These are phyloP conservation scores for Pythium sp. DNA, from an alignment of 352 stramenopile species.

Conservation along the genomic window DNA sequence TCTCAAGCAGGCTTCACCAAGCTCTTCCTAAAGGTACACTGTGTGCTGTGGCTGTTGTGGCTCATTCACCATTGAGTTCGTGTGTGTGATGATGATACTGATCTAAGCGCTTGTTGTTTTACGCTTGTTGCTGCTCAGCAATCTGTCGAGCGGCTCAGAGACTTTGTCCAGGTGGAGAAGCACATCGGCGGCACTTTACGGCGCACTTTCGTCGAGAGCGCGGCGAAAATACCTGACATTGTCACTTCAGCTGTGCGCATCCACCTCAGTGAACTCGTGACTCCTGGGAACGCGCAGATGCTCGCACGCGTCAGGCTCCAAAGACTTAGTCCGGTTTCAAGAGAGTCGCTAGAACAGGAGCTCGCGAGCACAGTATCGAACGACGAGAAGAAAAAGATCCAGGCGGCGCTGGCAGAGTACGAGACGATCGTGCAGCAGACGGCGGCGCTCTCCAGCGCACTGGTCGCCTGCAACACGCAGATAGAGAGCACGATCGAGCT, in stretches of 20 bases:
- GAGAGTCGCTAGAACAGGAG: conserved; percentile 57
- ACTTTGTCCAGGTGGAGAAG: conserved; percentile 56
- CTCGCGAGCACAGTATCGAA: conserved; percentile 39
- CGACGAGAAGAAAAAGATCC: conserved; percentile 79
- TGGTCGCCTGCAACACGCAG: conserved; percentile 25
- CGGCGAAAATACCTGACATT: conserved; percentile 27
- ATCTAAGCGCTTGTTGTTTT: not conserved
- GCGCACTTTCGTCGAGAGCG: conserved; percentile 29
- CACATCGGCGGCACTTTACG: conserved; percentile 28
- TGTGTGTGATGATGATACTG: not conserved
- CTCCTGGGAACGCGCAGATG: conserved; percentile 28
- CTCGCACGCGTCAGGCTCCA: conserved; percentile 15
- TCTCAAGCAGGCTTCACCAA: conserved; percentile 18
- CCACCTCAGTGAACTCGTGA: conserved; percentile 33
- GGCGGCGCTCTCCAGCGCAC: conserved; percentile 22
- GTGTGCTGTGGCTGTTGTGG: not conserved
- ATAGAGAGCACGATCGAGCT: conserved; percentile 33
- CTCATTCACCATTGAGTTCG: not conserved
- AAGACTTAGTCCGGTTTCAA: conserved; percentile 30
- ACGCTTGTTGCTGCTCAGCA: conserved; percentile 19
- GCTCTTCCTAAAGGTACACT: conserved; percentile 44
- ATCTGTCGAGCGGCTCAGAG: conserved; percentile 31
- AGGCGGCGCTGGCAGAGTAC: conserved; percentile 61
- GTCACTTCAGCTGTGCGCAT: conserved; percentile 34
- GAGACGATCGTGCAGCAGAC: conserved; percentile 33